Evolutionary conservation across 2,329 filamentous ascomycete genomes (phyloP).

Genomic region (Sclerotinia subarctica): DNA sequence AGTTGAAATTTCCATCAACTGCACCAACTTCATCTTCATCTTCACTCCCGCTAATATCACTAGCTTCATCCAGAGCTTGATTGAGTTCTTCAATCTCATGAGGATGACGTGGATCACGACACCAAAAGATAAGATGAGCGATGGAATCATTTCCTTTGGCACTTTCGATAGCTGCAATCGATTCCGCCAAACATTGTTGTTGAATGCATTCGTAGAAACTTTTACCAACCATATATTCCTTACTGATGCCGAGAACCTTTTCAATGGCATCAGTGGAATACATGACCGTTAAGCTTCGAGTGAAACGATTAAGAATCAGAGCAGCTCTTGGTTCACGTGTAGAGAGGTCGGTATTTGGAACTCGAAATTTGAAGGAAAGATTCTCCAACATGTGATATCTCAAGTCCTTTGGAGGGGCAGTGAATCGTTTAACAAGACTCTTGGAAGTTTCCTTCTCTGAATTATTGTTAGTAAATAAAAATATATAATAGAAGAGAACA

Average conservation of each 20-base stretch:
- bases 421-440: conserved; percentile 58
- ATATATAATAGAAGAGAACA: no score
- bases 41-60: conserved; percentile 44
- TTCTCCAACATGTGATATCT: conserved; percentile 88
- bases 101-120: conserved; percentile 66
- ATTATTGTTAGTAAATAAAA: background rate
- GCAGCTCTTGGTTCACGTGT: conserved; percentile 78
- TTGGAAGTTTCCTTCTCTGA: conserved; percentile 4
- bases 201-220: conserved; percentile 89
- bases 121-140: conserved; percentile 83
- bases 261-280: conserved; percentile 76
- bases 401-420: conserved; percentile 76
- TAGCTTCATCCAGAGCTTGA: conserved; percentile 43
- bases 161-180: conserved; percentile 74
- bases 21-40: conserved; percentile 40
- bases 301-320: conserved; percentile 82
- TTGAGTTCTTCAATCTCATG: conserved; percentile 45
- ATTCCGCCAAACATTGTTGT: conserved; percentile 71
- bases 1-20: conserved; percentile 34
- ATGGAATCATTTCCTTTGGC: conserved; percentile 90
- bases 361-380: conserved; percentile 74
- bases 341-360: conserved; percentile 51
- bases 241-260: conserved; percentile 69
- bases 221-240: conserved; percentile 66
- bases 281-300: conserved; percentile 78